Evolutionary conservation across 2,329 filamentous ascomycete species (phyloP).

Genomic region (Teratosphaeria pseudoeucalypti): DNA sequence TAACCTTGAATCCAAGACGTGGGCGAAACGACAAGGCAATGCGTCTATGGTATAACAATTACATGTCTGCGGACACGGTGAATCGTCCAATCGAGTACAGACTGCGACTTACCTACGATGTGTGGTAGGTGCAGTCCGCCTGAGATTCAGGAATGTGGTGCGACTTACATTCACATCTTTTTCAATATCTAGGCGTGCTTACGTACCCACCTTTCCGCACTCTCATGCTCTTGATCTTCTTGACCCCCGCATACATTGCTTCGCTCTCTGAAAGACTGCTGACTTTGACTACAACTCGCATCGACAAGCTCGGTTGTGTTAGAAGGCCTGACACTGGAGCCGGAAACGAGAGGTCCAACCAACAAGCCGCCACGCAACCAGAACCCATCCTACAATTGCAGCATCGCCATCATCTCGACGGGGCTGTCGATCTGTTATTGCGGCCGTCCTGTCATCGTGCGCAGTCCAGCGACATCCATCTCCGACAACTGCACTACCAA

Average conservation of each 20-base stretch:
- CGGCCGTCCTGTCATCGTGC: background rate
- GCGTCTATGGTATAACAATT: too few relatives aligned
- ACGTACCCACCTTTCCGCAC: background rate
- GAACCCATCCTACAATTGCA: background rate
- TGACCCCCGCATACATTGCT: background rate
- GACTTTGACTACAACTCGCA: background rate
- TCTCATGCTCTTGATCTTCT: background rate
- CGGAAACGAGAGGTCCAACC: background rate
- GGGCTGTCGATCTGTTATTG: background rate
- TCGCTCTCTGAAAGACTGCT: background rate
- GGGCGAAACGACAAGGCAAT: too few relatives aligned
- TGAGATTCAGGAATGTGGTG: too few relatives aligned
- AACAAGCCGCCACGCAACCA: background rate
- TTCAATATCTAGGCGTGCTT: background rate
- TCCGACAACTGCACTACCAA: background rate
- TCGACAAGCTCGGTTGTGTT: background rate
- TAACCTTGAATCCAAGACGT: too few relatives aligned
- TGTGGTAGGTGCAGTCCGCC: too few relatives aligned
- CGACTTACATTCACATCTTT: background rate
- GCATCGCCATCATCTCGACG: background rate
- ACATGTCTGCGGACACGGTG: too few relatives aligned
- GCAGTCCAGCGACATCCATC: background rate
- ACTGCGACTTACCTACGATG: too few relatives aligned
- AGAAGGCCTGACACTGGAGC: background rate
- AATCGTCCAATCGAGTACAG: too few relatives aligned